Conservation (phyloP, 345 rosid genomes). For the Crucihimalaya himalaica region DNA sequence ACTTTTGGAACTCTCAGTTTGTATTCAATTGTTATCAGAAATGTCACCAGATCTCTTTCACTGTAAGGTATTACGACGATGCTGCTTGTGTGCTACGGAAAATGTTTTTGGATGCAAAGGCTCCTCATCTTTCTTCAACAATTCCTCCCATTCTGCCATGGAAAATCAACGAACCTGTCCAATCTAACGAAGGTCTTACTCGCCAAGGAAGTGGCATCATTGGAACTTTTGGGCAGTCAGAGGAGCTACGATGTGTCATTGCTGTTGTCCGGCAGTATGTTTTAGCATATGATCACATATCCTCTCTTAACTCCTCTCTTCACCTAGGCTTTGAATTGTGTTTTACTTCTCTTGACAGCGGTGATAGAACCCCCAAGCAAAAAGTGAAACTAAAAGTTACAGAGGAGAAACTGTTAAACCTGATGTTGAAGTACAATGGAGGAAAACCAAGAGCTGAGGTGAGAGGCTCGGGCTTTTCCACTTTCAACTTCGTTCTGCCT, state of each 20-base stretch:
- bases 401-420: conserved; percentile 89
- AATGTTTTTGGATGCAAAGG: conserved; percentile 97
- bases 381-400: conserved; percentile 98
- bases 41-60: conserved; percentile 24
- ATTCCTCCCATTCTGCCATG: conserved; percentile 95
- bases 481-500: not conserved
- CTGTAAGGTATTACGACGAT: conserved; percentile 89
- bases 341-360: conserved; percentile 52
- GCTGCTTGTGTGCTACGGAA: conserved; percentile 95
- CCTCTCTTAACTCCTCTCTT: conserved; percentile 5
- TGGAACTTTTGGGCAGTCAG: conserved; percentile 91
- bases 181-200: conserved; percentile 80
- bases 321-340: conserved; percentile 9
- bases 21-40: conserved; percentile 11
- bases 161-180: conserved; percentile 85
- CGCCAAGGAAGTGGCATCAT: conserved; percentile 97
- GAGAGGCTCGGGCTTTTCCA: conserved; percentile 24
- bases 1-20: not conserved
- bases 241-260: conserved; percentile 98
- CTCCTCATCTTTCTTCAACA: conserved; percentile 92
- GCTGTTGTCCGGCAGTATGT: conserved; percentile 95
- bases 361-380: conserved; percentile 99
- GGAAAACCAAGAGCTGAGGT: conserved; percentile 95
- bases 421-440: conserved; percentile 97
- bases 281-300: conserved; percentile 20